Evolutionary conservation across 2,329 filamentous ascomycete species (phyloP).

Genomic region (Triangularia setosa): DNA sequence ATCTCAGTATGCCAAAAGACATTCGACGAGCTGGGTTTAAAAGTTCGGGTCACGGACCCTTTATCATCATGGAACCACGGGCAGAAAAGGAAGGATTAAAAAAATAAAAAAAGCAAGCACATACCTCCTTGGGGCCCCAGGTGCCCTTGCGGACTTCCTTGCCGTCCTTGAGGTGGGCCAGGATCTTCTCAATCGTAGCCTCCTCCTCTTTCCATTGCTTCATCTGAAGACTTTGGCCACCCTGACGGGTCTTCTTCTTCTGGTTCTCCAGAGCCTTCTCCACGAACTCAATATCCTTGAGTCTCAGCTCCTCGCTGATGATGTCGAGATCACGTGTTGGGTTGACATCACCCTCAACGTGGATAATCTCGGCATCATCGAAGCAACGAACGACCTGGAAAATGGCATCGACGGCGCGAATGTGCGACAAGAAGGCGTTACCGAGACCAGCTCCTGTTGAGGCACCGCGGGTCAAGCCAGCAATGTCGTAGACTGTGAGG

Average conservation of each 20-base stretch:
- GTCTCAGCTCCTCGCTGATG: conserved; percentile 90
- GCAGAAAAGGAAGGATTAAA: background rate
- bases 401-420: conserved; percentile 95
- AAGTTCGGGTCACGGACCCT: conserved; percentile 88
- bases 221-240: conserved; percentile 93
- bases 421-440: conserved; percentile 97
- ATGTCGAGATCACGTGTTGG: conserved; percentile 91
- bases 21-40: conserved; percentile 99
- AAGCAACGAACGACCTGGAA: conserved; percentile 97
- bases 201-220: conserved; percentile 97
- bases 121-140: conserved; percentile 94
- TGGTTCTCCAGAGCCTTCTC: conserved; percentile 91
- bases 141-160: conserved; percentile 90
- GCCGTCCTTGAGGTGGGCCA: conserved; percentile 77
- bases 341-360: conserved; percentile 98
- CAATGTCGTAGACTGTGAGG: conserved; percentile 97
- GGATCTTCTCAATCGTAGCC: conserved; percentile 85
- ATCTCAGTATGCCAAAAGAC: conserved; percentile 69
- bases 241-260: conserved; percentile 90
- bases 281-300: conserved; percentile 98
- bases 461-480: conserved; percentile 89
- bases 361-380: conserved; percentile 98
- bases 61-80: conserved; percentile 80
- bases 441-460: conserved; percentile 97
- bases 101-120: conserved; percentile 33